These are phyloP conservation scores for Mycena haematopus DNA, from an alignment of 768 basidiomycete species.

Conservation along the genomic window DNA sequence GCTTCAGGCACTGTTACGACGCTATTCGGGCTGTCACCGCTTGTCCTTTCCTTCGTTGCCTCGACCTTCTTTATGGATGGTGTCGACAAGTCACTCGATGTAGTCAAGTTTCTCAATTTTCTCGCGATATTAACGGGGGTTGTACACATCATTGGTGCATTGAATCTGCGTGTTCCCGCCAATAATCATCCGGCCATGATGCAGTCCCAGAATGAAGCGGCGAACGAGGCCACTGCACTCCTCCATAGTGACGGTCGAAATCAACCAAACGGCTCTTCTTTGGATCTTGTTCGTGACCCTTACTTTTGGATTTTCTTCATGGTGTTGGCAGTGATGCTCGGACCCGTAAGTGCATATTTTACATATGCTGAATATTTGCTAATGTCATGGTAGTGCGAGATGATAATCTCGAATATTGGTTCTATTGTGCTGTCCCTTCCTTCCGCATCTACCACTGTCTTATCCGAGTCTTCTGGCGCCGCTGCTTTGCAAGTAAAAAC, in stretches of 20 bases:
- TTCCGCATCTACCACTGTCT: conserved; percentile 26
- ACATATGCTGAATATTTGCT: conserved; percentile 4
- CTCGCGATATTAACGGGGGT: conserved; percentile 59
- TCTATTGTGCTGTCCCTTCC: conserved; percentile 75
- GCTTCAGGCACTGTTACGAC: conserved; percentile 73
- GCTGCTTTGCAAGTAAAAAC: conserved; percentile 62
- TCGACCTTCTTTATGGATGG: conserved; percentile 62
- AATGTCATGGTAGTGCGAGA: conserved; percentile 60
- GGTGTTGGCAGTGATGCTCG: conserved; percentile 61
- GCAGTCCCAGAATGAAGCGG: conserved; percentile 16
- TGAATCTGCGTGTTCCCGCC: conserved; percentile 40
- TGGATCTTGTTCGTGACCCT: conserved; percentile 57
- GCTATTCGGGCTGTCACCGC: conserved; percentile 82
- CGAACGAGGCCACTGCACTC: conserved; percentile 43
- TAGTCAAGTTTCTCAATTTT: conserved; percentile 58
- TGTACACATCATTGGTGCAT: conserved; percentile 60
- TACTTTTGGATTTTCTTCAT: conserved; percentile 71
- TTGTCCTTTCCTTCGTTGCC: conserved; percentile 72
- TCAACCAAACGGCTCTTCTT: conserved; percentile 32
- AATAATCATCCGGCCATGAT: neutral
- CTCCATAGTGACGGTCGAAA: conserved; percentile 24
- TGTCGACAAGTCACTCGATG: conserved; percentile 50
- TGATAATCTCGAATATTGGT: conserved; percentile 85
- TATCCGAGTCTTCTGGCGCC: conserved; percentile 15
- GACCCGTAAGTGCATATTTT: conserved; percentile 58